A percentile compares a stretch with the other conserved stretches of the same genome.
These are phyloP conservation scores for Lactifluus hygrophoroides DNA, from an alignment of 768 basidiomycete species.

Conservation along the genomic window DNA sequence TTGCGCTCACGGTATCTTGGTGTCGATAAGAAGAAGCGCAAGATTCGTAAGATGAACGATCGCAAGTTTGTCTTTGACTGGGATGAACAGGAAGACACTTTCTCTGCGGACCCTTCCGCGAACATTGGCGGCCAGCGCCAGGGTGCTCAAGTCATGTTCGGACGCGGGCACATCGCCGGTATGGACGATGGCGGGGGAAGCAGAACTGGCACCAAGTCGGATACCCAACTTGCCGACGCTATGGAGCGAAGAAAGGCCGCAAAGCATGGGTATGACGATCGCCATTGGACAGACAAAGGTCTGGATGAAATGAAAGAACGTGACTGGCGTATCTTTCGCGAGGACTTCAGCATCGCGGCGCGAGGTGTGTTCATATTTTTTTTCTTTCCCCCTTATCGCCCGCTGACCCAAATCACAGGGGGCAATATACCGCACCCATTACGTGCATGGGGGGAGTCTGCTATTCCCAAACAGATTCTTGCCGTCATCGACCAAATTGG, in stretches of 20 bases:
- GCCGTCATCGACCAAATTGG: conserved; percentile 86
- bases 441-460: conserved; percentile 85
- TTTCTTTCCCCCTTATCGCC: not conserved
- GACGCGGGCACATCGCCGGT: conserved; percentile 72
- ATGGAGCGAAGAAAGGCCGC: conserved; percentile 77
- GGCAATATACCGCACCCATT: conserved; percentile 91
- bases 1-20: conserved; percentile 94
- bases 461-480: conserved; percentile 69
- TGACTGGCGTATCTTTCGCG: conserved; percentile 98
- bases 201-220: conserved; percentile 29
- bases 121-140: conserved; percentile 65
- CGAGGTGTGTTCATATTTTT: conserved; percentile 45
- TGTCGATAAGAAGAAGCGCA: conserved; percentile 88
- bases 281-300: conserved; percentile 96
- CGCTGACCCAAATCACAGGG: conserved; percentile 38
- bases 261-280: conserved; percentile 79
- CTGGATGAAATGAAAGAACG: conserved; percentile 91
- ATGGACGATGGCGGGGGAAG: conserved; percentile 65
- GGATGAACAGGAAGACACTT: conserved; percentile 95
- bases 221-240: conserved; percentile 60
- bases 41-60: conserved; percentile 90
- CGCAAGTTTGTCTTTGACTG: conserved; percentile 99
- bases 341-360: conserved; percentile 95
- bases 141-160: conserved; percentile 85
- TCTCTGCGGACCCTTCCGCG: conserved; percentile 64